Percentiles rank a stretch among this genome's conserved stretches.
These are phyloP conservation scores for Silybum marianum DNA, from an alignment of 129 eudicot genomes.

Conservation along the genomic window DNA sequence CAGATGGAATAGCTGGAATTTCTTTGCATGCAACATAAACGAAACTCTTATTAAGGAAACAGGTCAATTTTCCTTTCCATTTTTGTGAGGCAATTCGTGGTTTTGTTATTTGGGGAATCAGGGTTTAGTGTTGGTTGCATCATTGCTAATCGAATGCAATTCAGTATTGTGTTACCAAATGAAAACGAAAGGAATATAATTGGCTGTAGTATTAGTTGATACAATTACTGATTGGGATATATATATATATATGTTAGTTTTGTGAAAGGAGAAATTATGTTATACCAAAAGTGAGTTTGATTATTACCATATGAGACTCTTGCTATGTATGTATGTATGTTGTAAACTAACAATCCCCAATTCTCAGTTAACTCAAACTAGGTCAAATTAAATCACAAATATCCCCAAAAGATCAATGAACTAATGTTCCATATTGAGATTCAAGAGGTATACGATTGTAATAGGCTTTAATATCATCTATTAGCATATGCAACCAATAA, in stretches of 20 bases:
- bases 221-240: neutral
- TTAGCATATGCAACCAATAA: neutral
- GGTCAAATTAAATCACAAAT: neutral
- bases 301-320: neutral
- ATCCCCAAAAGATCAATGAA: neutral
- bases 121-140: neutral
- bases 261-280: neutral
- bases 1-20: constrained; percentile 99
- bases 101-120: neutral
- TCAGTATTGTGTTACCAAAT: neutral
- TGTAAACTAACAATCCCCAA: neutral
- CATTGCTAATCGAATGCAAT: neutral
- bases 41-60: constrained; percentile 93
- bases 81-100: neutral
- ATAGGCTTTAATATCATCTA: neutral
- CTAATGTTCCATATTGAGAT: neutral
- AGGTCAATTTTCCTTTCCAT: constrained; percentile 44
- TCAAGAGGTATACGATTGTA: neutral
- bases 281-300: neutral
- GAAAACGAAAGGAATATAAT: neutral
- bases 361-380: neutral
- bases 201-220: neutral
- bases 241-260: too few species aligned
- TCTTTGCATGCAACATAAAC: constrained; percentile 81
- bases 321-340: neutral